Base-by-base conservation (phyloP, 1,139 yeast genomes). In the Candida sp. region DNA sequence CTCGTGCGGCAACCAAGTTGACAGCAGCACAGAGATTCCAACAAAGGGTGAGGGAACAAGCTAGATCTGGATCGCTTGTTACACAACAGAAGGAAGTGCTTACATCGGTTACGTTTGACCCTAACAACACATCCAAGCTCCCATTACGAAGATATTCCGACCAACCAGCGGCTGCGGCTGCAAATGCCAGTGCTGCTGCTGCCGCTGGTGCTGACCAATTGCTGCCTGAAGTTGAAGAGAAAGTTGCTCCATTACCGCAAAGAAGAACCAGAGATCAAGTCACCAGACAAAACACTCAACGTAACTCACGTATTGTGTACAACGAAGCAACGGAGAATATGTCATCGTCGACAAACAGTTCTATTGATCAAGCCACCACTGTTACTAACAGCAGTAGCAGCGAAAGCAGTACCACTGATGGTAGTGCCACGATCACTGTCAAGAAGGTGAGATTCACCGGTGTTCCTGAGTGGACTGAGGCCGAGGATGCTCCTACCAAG, bases 401-500 rank as follows among this genome's bases (percentile, higher is more conserved):
- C n/a, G 39, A 35, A 26, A 41, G 28, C 26, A 38, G 39, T 33
- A 22, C 39, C 2, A 37, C 44, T 11, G 42, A 25, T 48, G 50
- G 12, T 54, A 51, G 31, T 43, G 45, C 42, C 34, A 46, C 33
- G 32, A 46, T 37, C 23, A 48, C 12, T 43, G 30, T 26, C 6
- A 82, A 80, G 55, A 77, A 68, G 54, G 86, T 83, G 5, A 63
- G 86, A 37, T 83, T 83, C 55, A 67, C 67, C 3, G 86, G 86
- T 1, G 86, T 83, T 3, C 75, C 81, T 0, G 80, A 72, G 47
- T 83, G 80, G 55, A 63, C 77, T 1, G 83, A 75, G 40, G 82
- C 77, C 7, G 87, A 83, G 60, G 87, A 83, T 65, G 83, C 81
- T 0, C 86, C 86, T 1, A 69, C 83, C 3, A 73, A 70, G 46